Percentiles rank a stretch among this genome's conserved stretches.
Evolutionary conservation across 2,329 filamentous ascomycete genomes (phyloP).

Genomic region (Aspergillus hortae): DNA sequence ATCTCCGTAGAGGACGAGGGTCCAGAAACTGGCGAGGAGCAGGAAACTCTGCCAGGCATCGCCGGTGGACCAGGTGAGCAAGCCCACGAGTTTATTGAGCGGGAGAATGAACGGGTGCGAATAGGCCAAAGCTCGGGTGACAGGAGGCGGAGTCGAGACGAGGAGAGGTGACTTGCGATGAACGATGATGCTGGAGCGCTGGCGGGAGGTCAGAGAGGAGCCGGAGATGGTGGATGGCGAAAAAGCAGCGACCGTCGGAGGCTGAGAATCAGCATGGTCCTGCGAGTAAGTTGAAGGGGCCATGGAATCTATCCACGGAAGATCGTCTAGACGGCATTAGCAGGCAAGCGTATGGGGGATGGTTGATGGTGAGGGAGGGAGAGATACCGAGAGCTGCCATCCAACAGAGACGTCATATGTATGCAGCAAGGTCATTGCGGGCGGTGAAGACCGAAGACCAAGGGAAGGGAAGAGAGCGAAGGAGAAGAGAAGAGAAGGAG

Average conservation of each 20-base stretch:
- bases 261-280: conserved; percentile 43
- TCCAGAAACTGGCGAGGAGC: conserved; percentile 82
- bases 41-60: conserved; percentile 98
- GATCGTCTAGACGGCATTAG: conserved; percentile 34
- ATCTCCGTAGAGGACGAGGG: conserved; percentile 79
- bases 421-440: conserved; percentile 30
- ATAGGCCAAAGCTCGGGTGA: conserved; percentile 90
- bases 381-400: conserved; percentile 50
- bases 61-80: conserved; percentile 89
- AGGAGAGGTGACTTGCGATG: conserved; percentile 94
- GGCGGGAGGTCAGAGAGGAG: conserved; percentile 64
- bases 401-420: conserved; percentile 38
- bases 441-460: conserved; percentile 14
- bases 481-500: conserved; percentile 2
- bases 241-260: conserved; percentile 83
- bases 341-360: neutral
- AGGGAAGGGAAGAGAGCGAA: conserved; percentile 1
- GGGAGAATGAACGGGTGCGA: conserved; percentile 92
- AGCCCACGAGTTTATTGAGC: conserved; percentile 76
- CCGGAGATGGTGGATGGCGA: conserved; percentile 76
- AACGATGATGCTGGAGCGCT: conserved; percentile 87
- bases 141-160: conserved; percentile 87
- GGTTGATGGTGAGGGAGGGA: neutral
- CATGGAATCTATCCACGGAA: conserved; percentile 55
- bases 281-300: conserved; percentile 40